Conservation (phyloP, 371 early-diverging fungal genomes). For the Mucor mucedo region DNA sequence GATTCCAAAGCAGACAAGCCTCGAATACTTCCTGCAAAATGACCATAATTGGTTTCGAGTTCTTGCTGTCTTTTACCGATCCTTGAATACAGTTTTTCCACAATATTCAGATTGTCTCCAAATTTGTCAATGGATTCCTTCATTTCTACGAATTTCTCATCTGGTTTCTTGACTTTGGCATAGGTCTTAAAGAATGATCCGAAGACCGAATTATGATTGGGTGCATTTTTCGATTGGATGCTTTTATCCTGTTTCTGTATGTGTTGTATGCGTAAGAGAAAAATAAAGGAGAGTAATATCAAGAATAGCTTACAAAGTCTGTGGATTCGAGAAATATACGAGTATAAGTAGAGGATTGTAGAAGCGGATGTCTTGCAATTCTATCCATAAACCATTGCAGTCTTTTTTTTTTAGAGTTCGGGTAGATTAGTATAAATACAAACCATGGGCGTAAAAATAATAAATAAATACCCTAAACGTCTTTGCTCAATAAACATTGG, state of each 20-base stretch:
- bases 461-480: constrained; percentile 55
- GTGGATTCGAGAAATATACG: constrained; percentile 80
- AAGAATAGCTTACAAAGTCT: constrained; percentile 63
- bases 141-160: constrained; percentile 84
- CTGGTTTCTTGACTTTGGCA: constrained; percentile 85
- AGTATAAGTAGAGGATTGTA: constrained; percentile 74
- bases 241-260: constrained; percentile 18
- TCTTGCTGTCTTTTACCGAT: constrained; percentile 81
- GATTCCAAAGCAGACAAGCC: constrained; percentile 86
- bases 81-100: constrained; percentile 78
- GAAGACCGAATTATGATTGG: constrained; percentile 73
- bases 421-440: neutral
- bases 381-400: constrained; percentile 84
- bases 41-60: constrained; percentile 75
- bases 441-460: neutral
- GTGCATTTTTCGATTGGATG: constrained; percentile 47
- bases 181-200: constrained; percentile 86
- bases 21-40: constrained; percentile 74
- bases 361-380: constrained; percentile 79
- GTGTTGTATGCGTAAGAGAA: neutral
- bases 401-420: constrained; percentile 13
- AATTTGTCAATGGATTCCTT: constrained; percentile 80
- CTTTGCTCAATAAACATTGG: constrained; percentile 88
- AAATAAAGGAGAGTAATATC: neutral
- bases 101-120: constrained; percentile 78